A percentile compares a stretch with the other conserved stretches of the same genome.
Conservation (phyloP, 2,329 filamentous ascomycete species). For the Pseudopyricularia javanii region DNA sequence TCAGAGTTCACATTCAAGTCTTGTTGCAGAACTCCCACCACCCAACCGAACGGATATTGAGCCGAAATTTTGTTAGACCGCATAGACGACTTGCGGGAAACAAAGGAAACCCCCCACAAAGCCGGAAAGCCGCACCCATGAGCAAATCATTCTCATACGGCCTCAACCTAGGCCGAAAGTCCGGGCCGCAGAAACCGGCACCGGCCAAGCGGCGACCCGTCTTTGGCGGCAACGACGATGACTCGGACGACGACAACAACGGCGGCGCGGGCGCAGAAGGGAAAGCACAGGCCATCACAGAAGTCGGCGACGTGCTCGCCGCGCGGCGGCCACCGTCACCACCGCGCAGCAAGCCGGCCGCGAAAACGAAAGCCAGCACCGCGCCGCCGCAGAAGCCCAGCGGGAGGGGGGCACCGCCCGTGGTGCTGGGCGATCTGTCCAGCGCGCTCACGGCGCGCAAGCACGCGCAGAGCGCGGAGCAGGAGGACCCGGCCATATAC, state of each 20-base stretch:
- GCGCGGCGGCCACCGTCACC: constrained; percentile 14
- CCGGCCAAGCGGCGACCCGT: constrained; percentile 35
- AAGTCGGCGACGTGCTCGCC: constrained; percentile 43
- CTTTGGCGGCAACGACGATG: constrained; percentile 42
- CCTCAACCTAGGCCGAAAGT: constrained; percentile 13
- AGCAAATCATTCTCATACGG: constrained; percentile 7
- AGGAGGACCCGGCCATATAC: constrained; percentile 63
- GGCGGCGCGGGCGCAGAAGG: constrained; percentile 16
- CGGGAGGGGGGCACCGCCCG: constrained; percentile 21
- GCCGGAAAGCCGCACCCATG: neutral
- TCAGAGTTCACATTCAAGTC: no score
- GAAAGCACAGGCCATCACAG: constrained; percentile 44
- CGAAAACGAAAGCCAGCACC: neutral
- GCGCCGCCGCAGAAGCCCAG: constrained; percentile 11
- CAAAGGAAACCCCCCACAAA: neutral
- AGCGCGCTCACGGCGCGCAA: constrained; percentile 49
- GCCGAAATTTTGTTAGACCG: no score
- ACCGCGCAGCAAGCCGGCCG: neutral
- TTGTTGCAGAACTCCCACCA: no score
- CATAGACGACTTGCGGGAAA: neutral
- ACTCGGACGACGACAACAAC: constrained; percentile 37
- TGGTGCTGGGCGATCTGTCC: constrained; percentile 49
- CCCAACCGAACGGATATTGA: no score
- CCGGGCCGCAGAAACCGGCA: constrained; percentile 47
- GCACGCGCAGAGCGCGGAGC: constrained; percentile 51